Evolutionary conservation across 805 yeast genomes (phyloP), one percentile per base, ranked within the genome.

Genomic region (Hanseniaspora nectarophila): DNA sequence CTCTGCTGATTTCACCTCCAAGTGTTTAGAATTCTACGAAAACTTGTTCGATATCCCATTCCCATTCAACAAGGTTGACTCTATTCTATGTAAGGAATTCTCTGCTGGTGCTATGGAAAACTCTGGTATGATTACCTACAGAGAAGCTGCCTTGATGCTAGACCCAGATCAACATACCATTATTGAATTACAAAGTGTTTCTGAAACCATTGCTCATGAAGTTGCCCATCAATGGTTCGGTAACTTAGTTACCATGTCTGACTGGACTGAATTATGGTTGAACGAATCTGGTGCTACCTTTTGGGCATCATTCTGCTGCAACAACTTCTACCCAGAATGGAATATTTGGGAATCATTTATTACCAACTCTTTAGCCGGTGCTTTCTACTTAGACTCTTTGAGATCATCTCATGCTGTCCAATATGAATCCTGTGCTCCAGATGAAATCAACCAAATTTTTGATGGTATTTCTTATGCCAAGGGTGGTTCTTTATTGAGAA

Each of bases 191-290:
- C 77, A 78, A 63, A 80, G 78, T 26, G 64, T 74, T 39, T 83
- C 88, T 33, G 89, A 85, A 63, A 92, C 84, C 45, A 88, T 85
- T 39, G 85, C 82, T 71, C 94, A 85, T 70, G 95, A 85, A 69
- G 74, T 85, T 69, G 92, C 92, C 44, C 94, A 85, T 67, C 94
- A 85, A 70, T 85, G 95, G 95, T 85, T 85, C 61, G 95, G 95
- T 63, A 82, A 85, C 67, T 73, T 85, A 67, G 94, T 85, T 55
- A 85, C 95, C 51, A 85, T 85, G 94, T 88, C 83, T 62, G 85
- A 86, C 82, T 85, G 94, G 94, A 86, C 83, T 66, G 90, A 86
- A 57, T 74, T 85, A 61, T 85, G 92, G 90, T 74, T 85, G 60
- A 85, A 85, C 63, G 94, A 85, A 70, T 90, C 92, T 42, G 85